Evolutionary conservation across 2,329 filamentous ascomycete genomes (phyloP).

Genomic region (Penicillium sp.): DNA sequence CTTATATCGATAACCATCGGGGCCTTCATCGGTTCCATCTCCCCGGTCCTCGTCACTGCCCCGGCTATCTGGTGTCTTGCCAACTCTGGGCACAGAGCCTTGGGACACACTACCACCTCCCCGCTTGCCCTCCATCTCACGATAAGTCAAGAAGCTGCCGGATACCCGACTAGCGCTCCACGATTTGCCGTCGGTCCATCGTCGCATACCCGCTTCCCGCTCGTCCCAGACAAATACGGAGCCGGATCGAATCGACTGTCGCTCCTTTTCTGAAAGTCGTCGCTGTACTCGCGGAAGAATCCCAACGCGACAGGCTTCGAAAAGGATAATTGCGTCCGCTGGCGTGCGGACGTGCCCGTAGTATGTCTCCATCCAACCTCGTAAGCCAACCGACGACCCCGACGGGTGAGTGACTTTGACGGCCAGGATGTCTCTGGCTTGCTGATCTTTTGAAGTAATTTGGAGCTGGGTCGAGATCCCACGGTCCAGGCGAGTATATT

Average conservation of each 20-base stretch:
- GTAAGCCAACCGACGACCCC: conserved; percentile 21
- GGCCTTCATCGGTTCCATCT: conserved; percentile 65
- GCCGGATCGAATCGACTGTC: conserved; percentile 90
- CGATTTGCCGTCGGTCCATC: conserved; percentile 98
- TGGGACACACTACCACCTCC: conserved; percentile 69
- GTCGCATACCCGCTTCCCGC: conserved; percentile 92
- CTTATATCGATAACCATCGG: conserved; percentile 92
- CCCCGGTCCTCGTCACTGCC: conserved; percentile 80
- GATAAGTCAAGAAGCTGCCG: conserved; percentile 93
- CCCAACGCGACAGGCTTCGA: conserved; percentile 90
- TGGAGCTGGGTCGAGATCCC: background rate
- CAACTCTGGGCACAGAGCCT: conserved; percentile 55
- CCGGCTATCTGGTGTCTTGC: conserved; percentile 80
- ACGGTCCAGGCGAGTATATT: background rate
- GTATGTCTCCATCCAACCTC: conserved; percentile 82
- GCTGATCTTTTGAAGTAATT: background rate
- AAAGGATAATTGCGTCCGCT: conserved; percentile 94
- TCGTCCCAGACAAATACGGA: conserved; percentile 99
- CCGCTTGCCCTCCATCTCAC: conserved; percentile 98
- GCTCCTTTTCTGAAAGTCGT: conserved; percentile 91
- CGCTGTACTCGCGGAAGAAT: conserved; percentile 88
- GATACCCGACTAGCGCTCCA: conserved; percentile 98
- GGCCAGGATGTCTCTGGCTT: conserved; percentile 5
- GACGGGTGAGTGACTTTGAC: conserved; percentile 10
- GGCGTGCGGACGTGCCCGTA: conserved; percentile 94